These are phyloP conservation scores for Cercophora newfieldiana DNA, from an alignment of 495 filamentous ascomycete genomes.

Conservation along the genomic window DNA sequence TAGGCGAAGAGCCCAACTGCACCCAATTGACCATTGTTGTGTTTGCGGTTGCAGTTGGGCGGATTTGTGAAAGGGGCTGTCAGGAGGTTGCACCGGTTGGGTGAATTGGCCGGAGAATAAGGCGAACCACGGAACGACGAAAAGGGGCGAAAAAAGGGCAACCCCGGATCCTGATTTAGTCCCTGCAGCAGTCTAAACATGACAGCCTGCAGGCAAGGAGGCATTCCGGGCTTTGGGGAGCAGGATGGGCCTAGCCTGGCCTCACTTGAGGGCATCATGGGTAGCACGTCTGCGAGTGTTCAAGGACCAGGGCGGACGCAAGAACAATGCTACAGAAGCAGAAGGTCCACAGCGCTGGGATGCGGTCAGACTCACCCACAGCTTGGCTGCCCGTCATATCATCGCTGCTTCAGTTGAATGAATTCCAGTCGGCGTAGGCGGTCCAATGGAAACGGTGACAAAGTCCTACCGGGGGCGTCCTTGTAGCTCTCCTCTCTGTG, in stretches of 20 bases:
- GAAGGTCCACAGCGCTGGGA: neutral
- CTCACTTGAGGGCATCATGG: neutral
- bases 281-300: neutral
- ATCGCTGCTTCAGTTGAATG: neutral
- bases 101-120: neutral
- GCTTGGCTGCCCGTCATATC: neutral
- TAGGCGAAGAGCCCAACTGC: neutral
- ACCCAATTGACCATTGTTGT: neutral
- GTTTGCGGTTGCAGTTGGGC: constrained; percentile 13
- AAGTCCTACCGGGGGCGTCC: neutral
- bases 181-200: constrained; percentile 6
- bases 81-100: neutral
- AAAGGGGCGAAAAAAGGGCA: neutral
- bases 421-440: neutral
- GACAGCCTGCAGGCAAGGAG: neutral
- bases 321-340: neutral
- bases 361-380: neutral
- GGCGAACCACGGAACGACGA: neutral
- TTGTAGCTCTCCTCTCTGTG: neutral
- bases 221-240: neutral
- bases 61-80: constrained; percentile 11
- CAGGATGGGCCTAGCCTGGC: neutral
- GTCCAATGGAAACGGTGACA: neutral
- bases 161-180: constrained; percentile 1
- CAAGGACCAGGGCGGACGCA: neutral